Base-by-base conservation (phyloP, 257 asterid species). In the Verbena officinalis region DNA sequence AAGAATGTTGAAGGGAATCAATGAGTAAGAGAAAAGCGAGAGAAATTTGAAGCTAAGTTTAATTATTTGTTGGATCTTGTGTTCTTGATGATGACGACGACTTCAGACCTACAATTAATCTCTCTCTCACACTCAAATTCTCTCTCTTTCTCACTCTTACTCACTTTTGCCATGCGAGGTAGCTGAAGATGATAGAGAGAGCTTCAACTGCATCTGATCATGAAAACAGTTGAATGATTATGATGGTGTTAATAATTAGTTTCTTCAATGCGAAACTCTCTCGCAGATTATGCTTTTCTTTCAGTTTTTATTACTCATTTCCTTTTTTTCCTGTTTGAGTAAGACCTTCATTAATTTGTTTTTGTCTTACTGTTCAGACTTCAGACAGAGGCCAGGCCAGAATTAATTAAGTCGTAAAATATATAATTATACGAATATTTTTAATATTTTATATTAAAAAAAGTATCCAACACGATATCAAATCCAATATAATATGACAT, bases 61-160 rank as follows among this genome's bases (percentile, higher is more conserved):
- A 14, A 49, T 49, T 49, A 49, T 49, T 49, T 6, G 24, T 49
- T 19, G 14, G 31, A 10, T 20, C 14, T 49, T 9, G 30, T 20
- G 14, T 9, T 19, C 27, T 19, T 49, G 55, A 22, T 49, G 55
- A 49, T 49, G 55, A 49, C 27, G 55, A 49, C 27, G 55, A 49
- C 30, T 49, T 17, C 27, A 49, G 14, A 49, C 55, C 27, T 9
- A 49, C 30, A 49, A 17, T 49, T 49, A 23, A 49, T 17, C 55
- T 49, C 27, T 19, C 55, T 17, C 24, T 20, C 54, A 16, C 21
- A 16, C 21, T 46, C 30, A 49, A 17, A 16, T 17, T 14, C 19
- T 16, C 30, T 49, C 27, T 19, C 55, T 17, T 4, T 20, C 54
- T 27, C 33, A 7, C 21, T 16, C 54, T 46, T 4, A 15, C 23